phyloP scores from a whole-genome alignment of 2,329 filamentous ascomycete species.

The Neofusicoccum umdonicola region DNA sequence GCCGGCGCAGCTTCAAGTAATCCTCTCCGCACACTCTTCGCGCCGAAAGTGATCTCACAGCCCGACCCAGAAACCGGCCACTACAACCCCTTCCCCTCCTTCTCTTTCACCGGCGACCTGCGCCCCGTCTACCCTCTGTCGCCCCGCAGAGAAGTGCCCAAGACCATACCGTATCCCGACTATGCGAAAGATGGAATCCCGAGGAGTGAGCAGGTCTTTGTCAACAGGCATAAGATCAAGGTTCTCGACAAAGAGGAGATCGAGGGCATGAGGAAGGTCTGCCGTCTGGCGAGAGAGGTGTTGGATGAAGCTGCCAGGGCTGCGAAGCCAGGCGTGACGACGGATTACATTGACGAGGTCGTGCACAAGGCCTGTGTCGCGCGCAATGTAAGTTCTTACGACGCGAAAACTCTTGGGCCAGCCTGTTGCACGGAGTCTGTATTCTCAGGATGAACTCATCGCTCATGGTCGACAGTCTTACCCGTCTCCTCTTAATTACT shows the following conservation, averaged over 20 bases:
- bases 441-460: background rate
- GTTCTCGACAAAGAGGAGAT: conserved; percentile 77
- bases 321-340: conserved; percentile 86
- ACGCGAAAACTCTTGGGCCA: background rate
- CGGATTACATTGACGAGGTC: conserved; percentile 90
- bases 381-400: conserved; percentile 66
- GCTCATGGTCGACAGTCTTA: conserved; percentile 66
- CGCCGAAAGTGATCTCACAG: conserved; percentile 84
- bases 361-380: conserved; percentile 95
- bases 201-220: conserved; percentile 61
- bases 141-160: conserved; percentile 58
- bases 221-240: conserved; percentile 76
- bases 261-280: conserved; percentile 90
- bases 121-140: conserved; percentile 71
- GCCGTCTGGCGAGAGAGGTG: conserved; percentile 81
- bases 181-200: conserved; percentile 83
- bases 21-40: conserved; percentile 69
- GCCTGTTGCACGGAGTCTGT: background rate
- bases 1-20: conserved; percentile 54
- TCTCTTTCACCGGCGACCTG: conserved; percentile 74
- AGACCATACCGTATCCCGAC: conserved; percentile 78
- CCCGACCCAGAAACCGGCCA: conserved; percentile 84
- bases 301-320: conserved; percentile 86
- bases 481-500: conserved; percentile 92
- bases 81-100: conserved; percentile 91